These are phyloP conservation scores for Aulographum hederae DNA, from an alignment of 2,329 filamentous ascomycete genomes.

Conservation along the genomic window DNA sequence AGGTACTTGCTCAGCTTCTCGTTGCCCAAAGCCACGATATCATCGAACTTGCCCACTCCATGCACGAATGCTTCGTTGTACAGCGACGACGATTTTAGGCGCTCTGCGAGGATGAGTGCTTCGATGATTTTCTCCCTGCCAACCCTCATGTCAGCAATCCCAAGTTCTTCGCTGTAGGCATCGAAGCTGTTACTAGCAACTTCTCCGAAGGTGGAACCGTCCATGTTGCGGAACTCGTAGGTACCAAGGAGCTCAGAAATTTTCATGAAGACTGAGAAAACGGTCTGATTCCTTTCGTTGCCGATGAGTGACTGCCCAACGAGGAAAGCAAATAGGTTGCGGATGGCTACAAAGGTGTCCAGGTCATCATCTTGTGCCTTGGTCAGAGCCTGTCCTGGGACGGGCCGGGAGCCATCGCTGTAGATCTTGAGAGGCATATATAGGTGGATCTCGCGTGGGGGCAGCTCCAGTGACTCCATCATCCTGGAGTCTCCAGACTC, in stretches of 20 bases:
- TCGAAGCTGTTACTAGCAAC: constrained; percentile 46
- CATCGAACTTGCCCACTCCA: constrained; percentile 66
- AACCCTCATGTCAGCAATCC: constrained; percentile 58
- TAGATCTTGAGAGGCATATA: constrained; percentile 40
- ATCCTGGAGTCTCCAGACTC: constrained; percentile 24
- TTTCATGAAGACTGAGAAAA: constrained; percentile 43
- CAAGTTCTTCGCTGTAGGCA: constrained; percentile 59
- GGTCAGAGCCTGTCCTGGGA: constrained; percentile 8
- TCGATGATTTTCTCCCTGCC: constrained; percentile 83
- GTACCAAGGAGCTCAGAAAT: constrained; percentile 37
- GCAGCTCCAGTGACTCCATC: constrained; percentile 29
- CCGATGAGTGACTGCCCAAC: constrained; percentile 43
- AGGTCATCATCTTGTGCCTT: constrained; percentile 28
- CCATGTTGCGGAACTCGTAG: constrained; percentile 42
- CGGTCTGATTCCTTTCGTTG: constrained; percentile 32
- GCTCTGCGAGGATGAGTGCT: constrained; percentile 73
- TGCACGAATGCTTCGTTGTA: constrained; percentile 90
- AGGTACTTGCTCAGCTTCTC: constrained; percentile 55
- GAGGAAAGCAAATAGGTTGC: constrained; percentile 46
- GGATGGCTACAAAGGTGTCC: constrained; percentile 38
- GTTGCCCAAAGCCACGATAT: constrained; percentile 49
- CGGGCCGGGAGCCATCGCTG: constrained; percentile 22
- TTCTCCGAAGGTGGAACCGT: constrained; percentile 45
- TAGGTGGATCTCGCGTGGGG: constrained; percentile 31
- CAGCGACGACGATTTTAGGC: constrained; percentile 61